Conservation (phyloP, 192 early-diverging fungal species). For the Mortierella alpina region DNA sequence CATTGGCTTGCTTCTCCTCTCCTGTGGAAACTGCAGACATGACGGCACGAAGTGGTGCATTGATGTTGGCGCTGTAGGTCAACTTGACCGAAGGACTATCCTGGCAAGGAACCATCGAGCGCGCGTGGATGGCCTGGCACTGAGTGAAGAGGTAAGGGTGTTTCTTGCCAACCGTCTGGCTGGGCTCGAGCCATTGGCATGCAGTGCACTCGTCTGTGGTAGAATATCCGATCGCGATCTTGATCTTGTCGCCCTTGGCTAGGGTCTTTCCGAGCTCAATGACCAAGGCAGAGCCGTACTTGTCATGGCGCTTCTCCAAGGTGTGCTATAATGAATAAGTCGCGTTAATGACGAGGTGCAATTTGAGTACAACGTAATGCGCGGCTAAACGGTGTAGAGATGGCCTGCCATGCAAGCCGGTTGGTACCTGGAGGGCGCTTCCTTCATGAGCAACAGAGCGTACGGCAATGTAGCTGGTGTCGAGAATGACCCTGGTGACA, state of each 20-base stretch:
- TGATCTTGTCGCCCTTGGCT: constrained; percentile 59
- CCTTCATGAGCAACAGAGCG: constrained; percentile 50
- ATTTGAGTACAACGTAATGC: no score
- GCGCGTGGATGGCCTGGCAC: constrained; percentile 96
- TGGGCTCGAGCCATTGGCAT: constrained; percentile 90
- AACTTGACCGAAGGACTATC: constrained; percentile 90
- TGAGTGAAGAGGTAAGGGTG: constrained; percentile 98
- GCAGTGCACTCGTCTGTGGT: constrained; percentile 89
- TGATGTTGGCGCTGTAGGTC: constrained; percentile 87
- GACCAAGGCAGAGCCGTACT: constrained; percentile 79
- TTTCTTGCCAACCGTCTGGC: constrained; percentile 93
- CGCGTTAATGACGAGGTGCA: not conserved
- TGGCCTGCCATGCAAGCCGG: no score
- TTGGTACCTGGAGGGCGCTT: constrained; percentile 33
- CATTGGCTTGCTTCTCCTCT: constrained; percentile 63
- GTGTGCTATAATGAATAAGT: constrained; percentile 52
- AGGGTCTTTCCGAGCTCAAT: constrained; percentile 66
- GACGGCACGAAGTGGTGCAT: constrained; percentile 86
- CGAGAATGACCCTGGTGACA: constrained; percentile 72
- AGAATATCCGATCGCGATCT: constrained; percentile 76
- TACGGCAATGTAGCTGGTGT: constrained; percentile 74
- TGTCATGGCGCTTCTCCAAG: constrained; percentile 65
- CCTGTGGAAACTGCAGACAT: constrained; percentile 89
- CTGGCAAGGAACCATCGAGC: constrained; percentile 91
- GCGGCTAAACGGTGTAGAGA: no score